These are phyloP conservation scores for Isabelozyma heimii DNA, from an alignment of 805 yeast species.

Conservation along the genomic window DNA sequence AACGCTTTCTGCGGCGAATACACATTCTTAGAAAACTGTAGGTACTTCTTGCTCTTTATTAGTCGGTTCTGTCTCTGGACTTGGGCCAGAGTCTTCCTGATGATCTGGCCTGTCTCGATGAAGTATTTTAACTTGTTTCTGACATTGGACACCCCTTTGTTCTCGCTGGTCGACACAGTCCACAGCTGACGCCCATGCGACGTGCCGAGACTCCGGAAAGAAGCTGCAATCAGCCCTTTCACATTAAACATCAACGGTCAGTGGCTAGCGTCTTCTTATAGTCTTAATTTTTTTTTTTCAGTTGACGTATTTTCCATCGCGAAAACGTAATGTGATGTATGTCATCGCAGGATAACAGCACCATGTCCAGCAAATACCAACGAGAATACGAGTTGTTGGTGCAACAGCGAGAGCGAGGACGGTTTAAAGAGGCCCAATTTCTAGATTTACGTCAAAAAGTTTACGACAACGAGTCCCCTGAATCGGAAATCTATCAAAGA, in stretches of 20 bases:
- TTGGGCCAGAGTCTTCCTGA: slow-evolving; percentile 14
- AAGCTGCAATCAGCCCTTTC: background rate
- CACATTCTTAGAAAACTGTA: background rate
- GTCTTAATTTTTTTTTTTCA: background rate
- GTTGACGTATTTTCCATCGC: background rate
- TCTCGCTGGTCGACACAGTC: background rate
- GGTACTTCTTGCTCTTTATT: background rate
- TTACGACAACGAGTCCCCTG: background rate
- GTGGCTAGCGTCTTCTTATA: too few relatives aligned
- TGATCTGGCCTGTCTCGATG: slow-evolving; percentile 25
- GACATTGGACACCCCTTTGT: slow-evolving; percentile 7
- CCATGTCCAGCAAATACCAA: background rate
- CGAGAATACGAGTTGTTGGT: background rate
- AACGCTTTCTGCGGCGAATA: slow-evolving; percentile 19
- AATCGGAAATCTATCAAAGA: slow-evolving; percentile 33
- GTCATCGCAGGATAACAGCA: background rate
- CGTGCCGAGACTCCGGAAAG: background rate
- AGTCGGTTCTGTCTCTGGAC: slow-evolving; percentile 5
- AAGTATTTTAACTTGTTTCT: slow-evolving; percentile 23
- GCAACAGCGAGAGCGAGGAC: background rate
- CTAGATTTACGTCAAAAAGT: background rate
- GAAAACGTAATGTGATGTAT: background rate
- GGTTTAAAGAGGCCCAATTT: background rate
- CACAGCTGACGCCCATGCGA: background rate
- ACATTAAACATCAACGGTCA: too few relatives aligned